Evolutionary conservation across 164 flowering plant species (phyloP).

Genomic region (Cinnamomum micranthum): DNA sequence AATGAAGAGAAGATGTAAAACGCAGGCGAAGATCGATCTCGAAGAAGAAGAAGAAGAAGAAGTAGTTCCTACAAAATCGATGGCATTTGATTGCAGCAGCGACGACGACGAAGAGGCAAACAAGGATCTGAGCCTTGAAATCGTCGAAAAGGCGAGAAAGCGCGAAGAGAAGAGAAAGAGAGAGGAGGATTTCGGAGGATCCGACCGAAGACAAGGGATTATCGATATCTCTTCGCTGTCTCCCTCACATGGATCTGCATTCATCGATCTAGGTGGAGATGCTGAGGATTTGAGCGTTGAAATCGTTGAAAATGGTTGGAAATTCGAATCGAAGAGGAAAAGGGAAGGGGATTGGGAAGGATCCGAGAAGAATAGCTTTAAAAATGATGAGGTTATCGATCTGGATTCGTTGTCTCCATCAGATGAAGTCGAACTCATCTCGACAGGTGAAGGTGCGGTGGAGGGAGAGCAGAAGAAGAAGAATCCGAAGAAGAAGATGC

Average conservation of each 20-base stretch:
- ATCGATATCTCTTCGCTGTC: no score
- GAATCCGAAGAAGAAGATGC: background rate
- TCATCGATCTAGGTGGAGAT: constrained; percentile 32
- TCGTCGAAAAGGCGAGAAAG: background rate
- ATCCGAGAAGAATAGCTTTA: background rate
- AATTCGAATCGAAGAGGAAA: constrained; percentile 29
- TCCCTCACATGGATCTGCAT: no score
- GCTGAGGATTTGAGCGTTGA: constrained; percentile 60
- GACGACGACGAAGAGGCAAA: background rate
- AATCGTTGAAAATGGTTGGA: constrained; percentile 50
- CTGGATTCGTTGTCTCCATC: background rate
- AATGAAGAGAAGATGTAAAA: background rate
- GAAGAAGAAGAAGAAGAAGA: background rate
- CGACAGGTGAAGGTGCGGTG: background rate
- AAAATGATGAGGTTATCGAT: background rate
- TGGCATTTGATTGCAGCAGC: background rate
- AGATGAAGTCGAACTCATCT: background rate
- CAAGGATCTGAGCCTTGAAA: background rate
- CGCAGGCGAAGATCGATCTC: background rate
- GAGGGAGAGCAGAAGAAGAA: background rate
- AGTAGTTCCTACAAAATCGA: background rate
- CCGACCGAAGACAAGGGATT: background rate
- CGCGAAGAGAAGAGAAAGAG: background rate
- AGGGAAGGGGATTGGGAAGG: constrained; percentile 8
- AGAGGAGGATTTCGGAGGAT: background rate